These are phyloP conservation scores for Stagonosporopsis rhizophila DNA, from an alignment of 2,329 filamentous ascomycete species.

Conservation along the genomic window DNA sequence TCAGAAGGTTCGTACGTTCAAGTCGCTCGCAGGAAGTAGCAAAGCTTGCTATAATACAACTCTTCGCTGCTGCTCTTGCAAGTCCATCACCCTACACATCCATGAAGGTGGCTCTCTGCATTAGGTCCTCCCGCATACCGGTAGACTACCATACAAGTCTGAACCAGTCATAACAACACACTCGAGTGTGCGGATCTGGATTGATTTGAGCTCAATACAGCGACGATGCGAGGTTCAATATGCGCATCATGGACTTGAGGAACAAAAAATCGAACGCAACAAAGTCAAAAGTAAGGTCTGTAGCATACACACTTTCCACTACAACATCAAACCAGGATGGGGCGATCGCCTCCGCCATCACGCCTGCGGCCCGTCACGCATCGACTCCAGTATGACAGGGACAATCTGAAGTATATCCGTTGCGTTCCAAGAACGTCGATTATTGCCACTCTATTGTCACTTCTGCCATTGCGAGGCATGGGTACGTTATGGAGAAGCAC, in stretches of 20 bases:
- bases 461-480: background rate
- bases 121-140: background rate
- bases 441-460: background rate
- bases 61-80: background rate
- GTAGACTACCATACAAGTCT: too few relatives aligned
- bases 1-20: background rate
- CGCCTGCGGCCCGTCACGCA: slow-evolving; percentile 1
- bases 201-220: background rate
- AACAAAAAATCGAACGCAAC: background rate
- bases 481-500: slow-evolving; percentile 12
- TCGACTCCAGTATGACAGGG: background rate
- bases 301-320: background rate
- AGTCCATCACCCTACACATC: background rate
- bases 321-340: background rate
- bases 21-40: background rate
- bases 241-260: background rate
- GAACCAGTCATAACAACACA: background rate
- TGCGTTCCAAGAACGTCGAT: background rate
- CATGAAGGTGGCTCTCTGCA: background rate
- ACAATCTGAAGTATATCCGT: background rate
- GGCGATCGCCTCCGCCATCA: background rate
- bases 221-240: background rate
- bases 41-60: background rate
- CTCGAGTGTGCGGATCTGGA: background rate
- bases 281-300: background rate